Evolutionary conservation across 805 yeast genomes (phyloP).

Genomic region (Ogataea dorogensis): DNA sequence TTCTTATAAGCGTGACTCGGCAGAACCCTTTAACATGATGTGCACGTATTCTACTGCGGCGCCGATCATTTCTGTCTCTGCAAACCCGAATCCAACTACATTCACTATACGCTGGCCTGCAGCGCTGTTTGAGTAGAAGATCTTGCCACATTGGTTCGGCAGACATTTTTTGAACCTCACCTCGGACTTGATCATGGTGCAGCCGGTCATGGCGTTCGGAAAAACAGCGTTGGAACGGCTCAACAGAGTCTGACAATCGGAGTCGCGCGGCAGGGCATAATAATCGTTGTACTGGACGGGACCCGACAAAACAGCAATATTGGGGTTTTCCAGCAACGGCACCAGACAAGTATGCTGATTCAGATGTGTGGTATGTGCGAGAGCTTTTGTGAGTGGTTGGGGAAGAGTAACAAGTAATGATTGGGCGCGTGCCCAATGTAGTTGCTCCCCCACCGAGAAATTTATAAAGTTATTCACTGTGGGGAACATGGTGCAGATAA

Average conservation of each 20-base stretch:
- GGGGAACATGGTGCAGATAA: conserved; percentile 13
- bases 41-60: conserved; percentile 14
- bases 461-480: conserved; percentile 13
- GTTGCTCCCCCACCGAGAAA: conserved; percentile 10
- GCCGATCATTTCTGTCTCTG: conserved; percentile 17
- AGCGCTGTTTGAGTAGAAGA: conserved; percentile 8
- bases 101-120: conserved; percentile 9
- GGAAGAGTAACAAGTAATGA: conserved; percentile 12
- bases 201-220: conserved; percentile 15
- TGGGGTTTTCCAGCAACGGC: conserved; percentile 14
- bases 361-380: conserved; percentile 15
- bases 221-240: conserved; percentile 15
- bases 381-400: conserved; percentile 10
- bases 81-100: conserved; percentile 19
- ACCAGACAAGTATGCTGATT: conserved; percentile 21
- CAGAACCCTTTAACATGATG: conserved; percentile 5
- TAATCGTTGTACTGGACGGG: conserved; percentile 24
- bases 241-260: conserved; percentile 21
- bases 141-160: conserved; percentile 12
- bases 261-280: conserved; percentile 21
- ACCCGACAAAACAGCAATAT: conserved; percentile 17
- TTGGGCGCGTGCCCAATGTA: conserved; percentile 15
- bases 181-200: conserved; percentile 8
- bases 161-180: conserved; percentile 17
- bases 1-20: conserved; percentile 9